These are phyloP conservation scores for Trichosporon sp. DNA, from an alignment of 1,284 basidiomycete species.

Conservation along the genomic window DNA sequence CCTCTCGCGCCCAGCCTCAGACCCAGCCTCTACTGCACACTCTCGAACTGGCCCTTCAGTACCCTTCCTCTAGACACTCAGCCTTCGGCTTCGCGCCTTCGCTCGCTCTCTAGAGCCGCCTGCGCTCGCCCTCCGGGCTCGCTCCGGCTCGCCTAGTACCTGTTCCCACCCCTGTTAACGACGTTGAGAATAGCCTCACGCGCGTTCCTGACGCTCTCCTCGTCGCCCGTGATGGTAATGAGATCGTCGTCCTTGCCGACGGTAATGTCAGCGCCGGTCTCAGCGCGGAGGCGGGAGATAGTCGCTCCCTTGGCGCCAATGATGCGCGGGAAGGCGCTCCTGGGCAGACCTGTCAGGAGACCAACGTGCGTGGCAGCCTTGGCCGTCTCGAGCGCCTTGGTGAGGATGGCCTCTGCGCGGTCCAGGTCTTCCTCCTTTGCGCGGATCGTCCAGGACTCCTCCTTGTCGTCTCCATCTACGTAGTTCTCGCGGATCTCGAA, in stretches of 20 bases:
- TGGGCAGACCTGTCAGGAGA: slow-evolving; percentile 47
- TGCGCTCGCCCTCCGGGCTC: neutral
- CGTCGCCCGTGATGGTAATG: slow-evolving; percentile 70
- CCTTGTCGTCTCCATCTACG: slow-evolving; percentile 66
- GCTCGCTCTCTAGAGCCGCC: too few relatives aligned
- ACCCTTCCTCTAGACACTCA: too few relatives aligned
- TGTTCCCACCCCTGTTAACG: slow-evolving; percentile 39
- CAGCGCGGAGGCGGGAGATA: slow-evolving; percentile 71
- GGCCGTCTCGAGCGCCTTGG: slow-evolving; percentile 67
- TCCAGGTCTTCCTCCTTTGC: slow-evolving; percentile 73
- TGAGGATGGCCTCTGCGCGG: slow-evolving; percentile 60
- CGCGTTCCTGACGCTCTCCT: slow-evolving; percentile 64
- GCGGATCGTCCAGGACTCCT: slow-evolving; percentile 66
- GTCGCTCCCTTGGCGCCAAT: slow-evolving; percentile 70
- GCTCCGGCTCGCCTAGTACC: slow-evolving; percentile 4
- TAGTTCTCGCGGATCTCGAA: slow-evolving; percentile 73
- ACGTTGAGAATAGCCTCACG: slow-evolving; percentile 74
- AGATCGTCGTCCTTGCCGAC: slow-evolving; percentile 74
- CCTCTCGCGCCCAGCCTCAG: too few relatives aligned
- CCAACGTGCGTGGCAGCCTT: slow-evolving; percentile 51
- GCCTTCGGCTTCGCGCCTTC: too few relatives aligned
- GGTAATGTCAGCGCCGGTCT: slow-evolving; percentile 82
- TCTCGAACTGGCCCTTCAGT: slow-evolving; percentile 4
- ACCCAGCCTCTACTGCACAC: neutral
- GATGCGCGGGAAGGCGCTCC: slow-evolving; percentile 60